Conservation (phyloP, 805 yeast genomes). For the Cyberlindnera japonica region DNA sequence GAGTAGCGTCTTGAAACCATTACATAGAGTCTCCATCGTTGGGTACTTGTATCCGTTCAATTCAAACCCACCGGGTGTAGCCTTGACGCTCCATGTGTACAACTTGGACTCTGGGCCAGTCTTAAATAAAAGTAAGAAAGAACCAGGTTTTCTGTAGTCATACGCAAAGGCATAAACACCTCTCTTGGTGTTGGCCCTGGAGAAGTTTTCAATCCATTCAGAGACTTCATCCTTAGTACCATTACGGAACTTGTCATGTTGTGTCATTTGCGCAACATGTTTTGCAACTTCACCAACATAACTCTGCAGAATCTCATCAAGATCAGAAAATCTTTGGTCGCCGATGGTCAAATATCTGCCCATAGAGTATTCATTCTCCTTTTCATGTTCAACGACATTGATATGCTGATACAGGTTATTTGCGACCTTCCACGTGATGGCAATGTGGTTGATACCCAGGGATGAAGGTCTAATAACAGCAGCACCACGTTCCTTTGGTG, state of each 20-base stretch:
- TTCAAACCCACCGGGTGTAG: slow-evolving; percentile 83
- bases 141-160: slow-evolving; percentile 92
- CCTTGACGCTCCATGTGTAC: slow-evolving; percentile 85
- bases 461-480: slow-evolving; percentile 94
- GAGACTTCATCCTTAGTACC: slow-evolving; percentile 79
- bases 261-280: slow-evolving; percentile 77
- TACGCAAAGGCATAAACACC: slow-evolving; percentile 88
- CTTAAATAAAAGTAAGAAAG: slow-evolving; percentile 84
- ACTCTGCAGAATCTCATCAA: slow-evolving; percentile 88
- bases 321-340: slow-evolving; percentile 67
- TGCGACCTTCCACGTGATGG: slow-evolving; percentile 95
- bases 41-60: slow-evolving; percentile 80
- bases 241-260: slow-evolving; percentile 82
- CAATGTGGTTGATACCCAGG: slow-evolving; percentile 80
- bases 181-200: slow-evolving; percentile 86
- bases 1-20: slow-evolving; percentile 81
- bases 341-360: slow-evolving; percentile 67
- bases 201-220: slow-evolving; percentile 83
- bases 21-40: slow-evolving; percentile 83
- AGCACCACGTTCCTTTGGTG: slow-evolving; percentile 86
- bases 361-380: slow-evolving; percentile 57
- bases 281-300: slow-evolving; percentile 82
- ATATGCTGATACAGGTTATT: slow-evolving; percentile 88
- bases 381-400: slow-evolving; percentile 73
- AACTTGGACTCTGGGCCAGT: slow-evolving; percentile 65